Evolutionary conservation across 2,329 filamentous ascomycete species (phyloP).

Genomic region (Chaetomiaceae sp.): DNA sequence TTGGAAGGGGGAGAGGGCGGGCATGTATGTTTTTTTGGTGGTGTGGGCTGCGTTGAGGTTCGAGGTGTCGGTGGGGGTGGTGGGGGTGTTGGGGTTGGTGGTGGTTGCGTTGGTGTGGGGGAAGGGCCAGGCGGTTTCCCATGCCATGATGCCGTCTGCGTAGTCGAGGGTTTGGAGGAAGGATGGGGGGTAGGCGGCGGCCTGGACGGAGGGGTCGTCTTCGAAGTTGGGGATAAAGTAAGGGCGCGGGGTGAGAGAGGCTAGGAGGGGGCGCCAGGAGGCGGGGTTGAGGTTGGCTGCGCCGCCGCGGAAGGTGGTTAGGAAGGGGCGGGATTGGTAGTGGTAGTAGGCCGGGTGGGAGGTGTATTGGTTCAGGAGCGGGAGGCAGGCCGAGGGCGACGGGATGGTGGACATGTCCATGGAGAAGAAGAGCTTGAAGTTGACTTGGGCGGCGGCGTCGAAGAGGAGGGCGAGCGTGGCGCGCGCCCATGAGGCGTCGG

Average conservation of each 20-base stretch:
- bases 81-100: not conserved
- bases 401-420: slow-evolving; percentile 14
- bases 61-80: not conserved
- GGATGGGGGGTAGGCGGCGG: not conserved
- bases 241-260: not conserved
- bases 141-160: not conserved
- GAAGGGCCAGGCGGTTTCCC: slow-evolving; percentile 2
- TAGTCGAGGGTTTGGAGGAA: not conserved
- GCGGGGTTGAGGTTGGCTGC: not conserved
- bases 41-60: not conserved
- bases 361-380: slow-evolving; percentile 4
- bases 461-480: slow-evolving; percentile 12
- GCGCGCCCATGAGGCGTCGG: slow-evolving; percentile 10
- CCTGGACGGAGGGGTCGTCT: not conserved
- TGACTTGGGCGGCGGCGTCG: slow-evolving; percentile 2
- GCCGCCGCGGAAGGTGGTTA: slow-evolving; percentile 4
- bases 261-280: not conserved
- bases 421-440: slow-evolving; percentile 22
- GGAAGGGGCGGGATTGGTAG: not conserved
- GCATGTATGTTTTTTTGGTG: not conserved
- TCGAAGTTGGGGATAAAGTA: slow-evolving; percentile 6
- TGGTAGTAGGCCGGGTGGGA: slow-evolving; percentile 14
- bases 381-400: not conserved
- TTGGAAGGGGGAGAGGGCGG: not conserved
- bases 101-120: not conserved